Conservation (phyloP, 2,329 filamentous ascomycete species). For the Xylariaceae sp. region DNA sequence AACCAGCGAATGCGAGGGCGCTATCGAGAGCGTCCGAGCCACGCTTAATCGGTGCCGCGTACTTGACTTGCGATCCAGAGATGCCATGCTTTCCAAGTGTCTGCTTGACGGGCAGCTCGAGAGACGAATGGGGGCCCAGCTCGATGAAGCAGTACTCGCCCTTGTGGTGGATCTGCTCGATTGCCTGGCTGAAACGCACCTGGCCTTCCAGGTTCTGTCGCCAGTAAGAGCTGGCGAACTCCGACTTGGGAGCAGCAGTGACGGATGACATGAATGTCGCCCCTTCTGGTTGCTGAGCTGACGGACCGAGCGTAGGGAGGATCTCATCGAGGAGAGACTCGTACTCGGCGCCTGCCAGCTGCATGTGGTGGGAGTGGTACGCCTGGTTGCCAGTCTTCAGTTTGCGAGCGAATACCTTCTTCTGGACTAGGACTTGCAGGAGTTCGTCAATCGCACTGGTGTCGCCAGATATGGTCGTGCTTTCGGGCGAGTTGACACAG, state of each 20-base stretch:
- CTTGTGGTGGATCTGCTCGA: background rate
- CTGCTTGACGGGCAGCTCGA: slow-evolving; percentile 32
- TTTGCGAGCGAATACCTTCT: slow-evolving; percentile 2
- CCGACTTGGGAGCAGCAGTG: no score
- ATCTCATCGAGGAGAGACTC: background rate
- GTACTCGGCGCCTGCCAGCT: background rate
- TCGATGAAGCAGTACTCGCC: slow-evolving; percentile 12
- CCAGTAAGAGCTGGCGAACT: slow-evolving; percentile 17
- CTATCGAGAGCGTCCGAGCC: slow-evolving; percentile 3
- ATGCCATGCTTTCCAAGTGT: slow-evolving; percentile 6
- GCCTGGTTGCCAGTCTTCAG: slow-evolving; percentile 10
- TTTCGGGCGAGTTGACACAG: slow-evolving; percentile 9
- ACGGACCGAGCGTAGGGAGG: background rate
- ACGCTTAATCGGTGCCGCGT: slow-evolving; percentile 4
- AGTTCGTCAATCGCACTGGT: slow-evolving; percentile 1
- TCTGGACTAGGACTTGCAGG: background rate
- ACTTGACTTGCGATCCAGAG: background rate
- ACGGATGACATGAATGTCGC: no score
- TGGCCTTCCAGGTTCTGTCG: slow-evolving; percentile 13
- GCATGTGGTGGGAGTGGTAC: slow-evolving; percentile 15
- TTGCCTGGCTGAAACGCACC: slow-evolving; percentile 8
- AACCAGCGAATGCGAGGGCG: slow-evolving; percentile 4
- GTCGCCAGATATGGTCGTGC: slow-evolving; percentile 9
- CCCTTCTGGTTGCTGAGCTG: background rate
- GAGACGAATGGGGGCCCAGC: slow-evolving; percentile 24